phyloP scores from a whole-genome alignment of 2,329 filamentous ascomycete genomes.

The Phyllosticta ampelicida region DNA sequence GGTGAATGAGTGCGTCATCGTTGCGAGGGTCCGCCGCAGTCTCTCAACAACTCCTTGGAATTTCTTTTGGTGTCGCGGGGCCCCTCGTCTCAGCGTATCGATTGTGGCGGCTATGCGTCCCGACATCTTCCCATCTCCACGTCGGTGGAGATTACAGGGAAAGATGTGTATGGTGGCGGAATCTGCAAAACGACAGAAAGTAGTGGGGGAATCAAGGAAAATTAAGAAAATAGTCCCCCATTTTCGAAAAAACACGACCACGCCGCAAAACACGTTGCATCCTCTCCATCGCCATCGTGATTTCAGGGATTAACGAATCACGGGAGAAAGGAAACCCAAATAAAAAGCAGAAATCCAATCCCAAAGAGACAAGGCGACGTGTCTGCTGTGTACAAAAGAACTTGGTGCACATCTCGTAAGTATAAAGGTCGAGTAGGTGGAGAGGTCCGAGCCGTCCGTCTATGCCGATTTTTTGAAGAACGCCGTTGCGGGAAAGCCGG shows the following conservation, averaged over 20 bases:
- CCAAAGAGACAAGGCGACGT: background rate
- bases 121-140: background rate
- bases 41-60: background rate
- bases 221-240: background rate
- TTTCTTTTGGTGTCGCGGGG: background rate
- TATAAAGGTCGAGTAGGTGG: conserved; percentile 1
- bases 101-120: background rate
- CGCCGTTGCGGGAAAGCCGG: background rate
- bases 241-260: background rate
- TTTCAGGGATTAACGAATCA: background rate
- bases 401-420: background rate
- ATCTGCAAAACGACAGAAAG: background rate
- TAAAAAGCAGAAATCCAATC: background rate
- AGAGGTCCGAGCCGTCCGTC: conserved; percentile 3
- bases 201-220: background rate
- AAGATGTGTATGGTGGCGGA: background rate
- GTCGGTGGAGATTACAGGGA: background rate
- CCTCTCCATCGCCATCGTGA: background rate
- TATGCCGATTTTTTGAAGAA: conserved; percentile 1
- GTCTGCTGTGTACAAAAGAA: conserved; percentile 2
- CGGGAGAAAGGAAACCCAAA: background rate
- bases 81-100: background rate
- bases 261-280: background rate
- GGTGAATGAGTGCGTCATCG: background rate
- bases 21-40: background rate